Conservation (phyloP, 495 filamentous ascomycete species). For the Penicillium psychrofluorescens region DNA sequence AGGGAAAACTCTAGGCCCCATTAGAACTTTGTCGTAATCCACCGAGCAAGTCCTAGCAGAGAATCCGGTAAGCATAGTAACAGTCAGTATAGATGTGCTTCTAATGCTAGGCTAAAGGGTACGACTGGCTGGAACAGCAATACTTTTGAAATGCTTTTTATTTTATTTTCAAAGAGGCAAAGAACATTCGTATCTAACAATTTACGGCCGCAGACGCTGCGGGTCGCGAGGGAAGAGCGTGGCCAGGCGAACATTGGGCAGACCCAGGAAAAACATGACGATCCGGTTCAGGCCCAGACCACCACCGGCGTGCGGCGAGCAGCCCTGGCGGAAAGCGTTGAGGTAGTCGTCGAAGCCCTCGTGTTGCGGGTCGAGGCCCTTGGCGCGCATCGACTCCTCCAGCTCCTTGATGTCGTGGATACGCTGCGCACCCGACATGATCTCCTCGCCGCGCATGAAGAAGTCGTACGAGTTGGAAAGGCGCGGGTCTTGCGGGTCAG, state of each 20-base stretch:
- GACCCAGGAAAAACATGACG: constrained; percentile 77
- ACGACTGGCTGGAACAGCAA: no score
- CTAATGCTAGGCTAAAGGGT: no score
- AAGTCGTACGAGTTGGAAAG: constrained; percentile 86
- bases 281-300: constrained; percentile 85
- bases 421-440: constrained; percentile 81
- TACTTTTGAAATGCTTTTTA: no score
- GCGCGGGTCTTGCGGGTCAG: constrained; percentile 56
- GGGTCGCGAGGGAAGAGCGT: constrained; percentile 79
- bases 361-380: constrained; percentile 66
- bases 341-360: constrained; percentile 80
- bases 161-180: no score
- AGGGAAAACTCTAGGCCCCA: no score
- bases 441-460: constrained; percentile 90
- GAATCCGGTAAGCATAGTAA: no score
- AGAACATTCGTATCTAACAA: background rate
- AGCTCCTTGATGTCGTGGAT: constrained; percentile 68
- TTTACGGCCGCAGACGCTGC: constrained; percentile 67
- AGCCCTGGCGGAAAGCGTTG: constrained; percentile 70
- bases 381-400: constrained; percentile 56
- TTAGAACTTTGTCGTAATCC: no score
- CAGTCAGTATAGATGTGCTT: no score
- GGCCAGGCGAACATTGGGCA: constrained; percentile 75
- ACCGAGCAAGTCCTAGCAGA: no score
- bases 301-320: constrained; percentile 77